These are phyloP conservation scores for Plasmodium gaboni DNA, from an alignment of 169 alveolate genomes.

Conservation along the genomic window DNA sequence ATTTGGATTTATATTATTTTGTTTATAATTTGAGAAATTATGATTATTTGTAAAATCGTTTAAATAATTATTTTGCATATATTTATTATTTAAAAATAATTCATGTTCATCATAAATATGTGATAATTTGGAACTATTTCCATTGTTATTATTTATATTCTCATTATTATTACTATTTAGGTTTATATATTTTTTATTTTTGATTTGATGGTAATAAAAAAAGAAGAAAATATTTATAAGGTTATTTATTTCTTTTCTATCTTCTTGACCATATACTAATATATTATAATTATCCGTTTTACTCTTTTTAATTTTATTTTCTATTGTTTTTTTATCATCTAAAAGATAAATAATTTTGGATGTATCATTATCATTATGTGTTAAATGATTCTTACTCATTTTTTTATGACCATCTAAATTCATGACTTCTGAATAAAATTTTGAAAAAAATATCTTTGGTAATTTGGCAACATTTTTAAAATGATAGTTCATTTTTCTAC, in stretches of 20 bases:
- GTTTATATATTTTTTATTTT: neutral
- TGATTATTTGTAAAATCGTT: no score
- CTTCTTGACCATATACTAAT: slow-evolving; percentile 33
- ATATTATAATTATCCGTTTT: slow-evolving; percentile 60
- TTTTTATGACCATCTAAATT: slow-evolving; percentile 60
- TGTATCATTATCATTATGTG: neutral
- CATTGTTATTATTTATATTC: no score
- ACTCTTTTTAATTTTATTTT: slow-evolving; percentile 46
- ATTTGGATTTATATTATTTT: slow-evolving; percentile 48
- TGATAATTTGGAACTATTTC: no score
- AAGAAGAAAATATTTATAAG: slow-evolving; percentile 58
- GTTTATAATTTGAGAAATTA: neutral
- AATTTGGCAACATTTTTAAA: neutral
- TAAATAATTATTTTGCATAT: no score
- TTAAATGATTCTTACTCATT: slow-evolving; percentile 56
- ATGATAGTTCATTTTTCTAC: slow-evolving; percentile 34
- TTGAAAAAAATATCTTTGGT: slow-evolving; percentile 38
- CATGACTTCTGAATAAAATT: slow-evolving; percentile 58
- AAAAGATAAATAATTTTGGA: slow-evolving; percentile 57
- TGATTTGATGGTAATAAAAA: slow-evolving; percentile 36
- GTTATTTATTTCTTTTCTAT: slow-evolving; percentile 60
- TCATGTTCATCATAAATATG: no score
- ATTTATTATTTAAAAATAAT: no score
- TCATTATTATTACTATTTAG: no score
- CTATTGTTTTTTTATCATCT: slow-evolving; percentile 50